Evolutionary conservation across 2,329 filamentous ascomycete genomes (phyloP).

Genomic region (Venturia oleaginea): DNA sequence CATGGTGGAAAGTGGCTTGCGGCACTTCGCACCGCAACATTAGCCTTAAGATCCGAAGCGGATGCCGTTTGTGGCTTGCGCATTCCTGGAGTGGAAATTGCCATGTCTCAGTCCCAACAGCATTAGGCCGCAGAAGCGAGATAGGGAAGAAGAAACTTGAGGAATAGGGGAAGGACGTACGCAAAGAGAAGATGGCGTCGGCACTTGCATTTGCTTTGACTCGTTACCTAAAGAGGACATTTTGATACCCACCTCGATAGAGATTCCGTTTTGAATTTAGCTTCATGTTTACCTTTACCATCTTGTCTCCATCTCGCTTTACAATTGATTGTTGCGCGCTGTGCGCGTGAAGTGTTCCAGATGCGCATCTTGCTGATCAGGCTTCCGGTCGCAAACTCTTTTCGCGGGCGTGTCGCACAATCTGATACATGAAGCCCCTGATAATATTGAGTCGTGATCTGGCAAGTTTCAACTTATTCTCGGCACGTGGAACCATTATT

Average conservation of each 20-base stretch:
- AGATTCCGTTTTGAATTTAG: not conserved
- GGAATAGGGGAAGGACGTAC: not conserved
- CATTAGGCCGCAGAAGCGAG: not conserved
- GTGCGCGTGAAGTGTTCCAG: not conserved
- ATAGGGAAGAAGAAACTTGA: not conserved
- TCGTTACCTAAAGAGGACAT: slow-evolving; percentile 1
- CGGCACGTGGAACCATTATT: not conserved
- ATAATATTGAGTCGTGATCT: not conserved
- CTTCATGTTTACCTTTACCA: not conserved
- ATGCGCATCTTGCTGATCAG: not conserved
- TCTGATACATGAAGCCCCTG: not conserved
- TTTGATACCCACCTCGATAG: slow-evolving; percentile 8
- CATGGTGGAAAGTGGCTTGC: not conserved
- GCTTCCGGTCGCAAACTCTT: not conserved
- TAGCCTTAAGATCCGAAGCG: not conserved
- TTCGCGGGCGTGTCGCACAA: not conserved
- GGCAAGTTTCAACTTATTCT: not conserved
- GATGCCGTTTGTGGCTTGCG: not conserved
- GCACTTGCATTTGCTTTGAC: not conserved
- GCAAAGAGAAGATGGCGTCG: not conserved
- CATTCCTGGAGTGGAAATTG: not conserved
- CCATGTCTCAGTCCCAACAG: not conserved
- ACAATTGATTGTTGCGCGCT: not conserved
- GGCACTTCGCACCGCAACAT: not conserved
- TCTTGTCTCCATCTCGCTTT: not conserved